A percentile compares a stretch with the other conserved stretches of the same genome.
These are phyloP conservation scores for Pythium insidiosum DNA, from an alignment of 352 stramenopile genomes.

Conservation along the genomic window DNA sequence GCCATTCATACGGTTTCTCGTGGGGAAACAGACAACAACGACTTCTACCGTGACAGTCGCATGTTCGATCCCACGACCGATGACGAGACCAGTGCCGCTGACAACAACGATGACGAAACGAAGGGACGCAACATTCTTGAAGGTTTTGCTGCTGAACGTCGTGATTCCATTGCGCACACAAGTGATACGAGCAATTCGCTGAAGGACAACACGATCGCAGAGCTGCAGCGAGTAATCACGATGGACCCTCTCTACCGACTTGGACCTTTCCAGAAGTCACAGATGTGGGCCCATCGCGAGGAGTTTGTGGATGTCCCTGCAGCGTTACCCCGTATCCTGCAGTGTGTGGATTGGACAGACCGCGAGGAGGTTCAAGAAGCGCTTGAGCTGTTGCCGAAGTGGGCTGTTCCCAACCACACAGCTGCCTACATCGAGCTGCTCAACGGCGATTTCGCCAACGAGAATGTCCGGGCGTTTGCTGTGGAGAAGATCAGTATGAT, in stretches of 20 bases:
- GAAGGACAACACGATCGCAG: slow-evolving; percentile 37
- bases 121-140: slow-evolving; percentile 54
- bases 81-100: slow-evolving; percentile 4
- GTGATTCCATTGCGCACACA: slow-evolving; percentile 46
- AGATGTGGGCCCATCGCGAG: slow-evolving; percentile 75
- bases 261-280: slow-evolving; percentile 74
- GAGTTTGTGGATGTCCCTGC: slow-evolving; percentile 70
- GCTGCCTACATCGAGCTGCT: slow-evolving; percentile 81
- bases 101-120: slow-evolving; percentile 47
- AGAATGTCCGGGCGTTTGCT: slow-evolving; percentile 64
- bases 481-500: slow-evolving; percentile 73
- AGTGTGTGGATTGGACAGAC: slow-evolving; percentile 77
- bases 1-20: slow-evolving; percentile 75
- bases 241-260: slow-evolving; percentile 76
- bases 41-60: slow-evolving; percentile 12
- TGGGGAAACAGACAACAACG: slow-evolving; percentile 42
- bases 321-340: slow-evolving; percentile 71
- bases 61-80: slow-evolving; percentile 3
- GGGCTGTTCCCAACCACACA: slow-evolving; percentile 59
- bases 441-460: slow-evolving; percentile 73
- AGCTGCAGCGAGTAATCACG: slow-evolving; percentile 74
- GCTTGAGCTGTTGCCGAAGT: slow-evolving; percentile 55
- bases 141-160: slow-evolving; percentile 28
- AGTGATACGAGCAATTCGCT: slow-evolving; percentile 46
- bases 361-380: slow-evolving; percentile 61